phyloP scores from a whole-genome alignment of 768 basidiomycete genomes.

The Mycena epipterygia region DNA sequence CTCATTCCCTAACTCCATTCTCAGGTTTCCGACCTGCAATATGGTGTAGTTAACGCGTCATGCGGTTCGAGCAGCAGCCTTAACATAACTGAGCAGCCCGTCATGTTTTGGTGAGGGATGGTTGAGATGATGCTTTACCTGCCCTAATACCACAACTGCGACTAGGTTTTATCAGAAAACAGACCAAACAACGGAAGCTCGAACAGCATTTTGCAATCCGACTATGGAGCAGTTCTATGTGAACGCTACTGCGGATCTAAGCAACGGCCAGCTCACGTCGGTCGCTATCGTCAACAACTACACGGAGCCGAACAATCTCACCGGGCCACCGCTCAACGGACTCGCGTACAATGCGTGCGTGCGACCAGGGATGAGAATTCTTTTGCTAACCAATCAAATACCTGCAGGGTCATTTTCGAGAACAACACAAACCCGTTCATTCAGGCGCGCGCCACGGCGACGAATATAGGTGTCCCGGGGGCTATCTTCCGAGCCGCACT shows the following conservation, averaged over 20 bases:
- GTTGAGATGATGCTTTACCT: background rate
- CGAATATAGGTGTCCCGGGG: slow-evolving; percentile 66
- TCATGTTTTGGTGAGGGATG: slow-evolving; percentile 57
- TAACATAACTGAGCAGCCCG: slow-evolving; percentile 53
- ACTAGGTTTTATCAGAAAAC: slow-evolving; percentile 49
- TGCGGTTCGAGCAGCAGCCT: slow-evolving; percentile 44
- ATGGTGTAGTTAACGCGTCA: slow-evolving; percentile 47
- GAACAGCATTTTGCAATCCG: slow-evolving; percentile 58
- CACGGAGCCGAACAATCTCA: slow-evolving; percentile 27
- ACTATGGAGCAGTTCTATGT: slow-evolving; percentile 51
- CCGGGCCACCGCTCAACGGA: slow-evolving; percentile 24
- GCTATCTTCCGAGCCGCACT: slow-evolving; percentile 70
- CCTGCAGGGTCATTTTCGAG: slow-evolving; percentile 59
- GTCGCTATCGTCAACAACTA: slow-evolving; percentile 25
- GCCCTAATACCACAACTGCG: background rate
- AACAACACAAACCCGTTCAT: slow-evolving; percentile 59
- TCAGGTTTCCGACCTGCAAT: slow-evolving; percentile 51
- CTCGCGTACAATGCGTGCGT: slow-evolving; percentile 32
- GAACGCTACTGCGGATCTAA: slow-evolving; percentile 50
- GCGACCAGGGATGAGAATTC: background rate
- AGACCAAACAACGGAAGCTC: slow-evolving; percentile 43
- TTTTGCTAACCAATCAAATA: background rate
- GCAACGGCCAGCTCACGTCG: slow-evolving; percentile 29
- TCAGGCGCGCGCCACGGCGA: slow-evolving; percentile 63
- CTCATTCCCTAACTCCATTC: background rate